phyloP scores from a whole-genome alignment of 2,329 filamentous ascomycete species.

The Ophiostoma montium region DNA sequence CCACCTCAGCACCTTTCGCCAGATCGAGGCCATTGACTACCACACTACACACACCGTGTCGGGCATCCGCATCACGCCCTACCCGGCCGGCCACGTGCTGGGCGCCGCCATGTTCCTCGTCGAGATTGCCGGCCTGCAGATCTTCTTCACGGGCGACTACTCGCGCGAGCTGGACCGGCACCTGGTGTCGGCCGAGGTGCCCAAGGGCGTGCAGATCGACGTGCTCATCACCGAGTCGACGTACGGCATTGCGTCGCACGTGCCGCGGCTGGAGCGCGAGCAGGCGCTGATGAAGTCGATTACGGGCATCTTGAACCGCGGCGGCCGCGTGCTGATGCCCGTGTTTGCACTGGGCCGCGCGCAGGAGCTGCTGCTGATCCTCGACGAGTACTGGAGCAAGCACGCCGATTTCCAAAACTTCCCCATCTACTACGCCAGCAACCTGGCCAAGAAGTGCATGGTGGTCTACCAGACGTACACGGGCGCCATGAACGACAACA shows the following conservation, averaged over 20 bases:
- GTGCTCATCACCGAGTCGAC: slow-evolving; percentile 96
- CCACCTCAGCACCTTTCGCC: slow-evolving; percentile 80
- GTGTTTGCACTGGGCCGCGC: slow-evolving; percentile 90
- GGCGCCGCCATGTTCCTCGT: slow-evolving; percentile 97
- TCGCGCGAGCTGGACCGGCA: slow-evolving; percentile 91
- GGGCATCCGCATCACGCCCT: slow-evolving; percentile 91
- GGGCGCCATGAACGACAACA: slow-evolving; percentile 97
- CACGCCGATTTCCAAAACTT: slow-evolving; percentile 79
- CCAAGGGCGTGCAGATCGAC: slow-evolving; percentile 79
- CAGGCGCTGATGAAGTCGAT: slow-evolving; percentile 92
- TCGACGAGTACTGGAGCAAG: slow-evolving; percentile 93
- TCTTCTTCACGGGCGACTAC: slow-evolving; percentile 96
- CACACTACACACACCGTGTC: slow-evolving; percentile 96
- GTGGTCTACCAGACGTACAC: slow-evolving; percentile 97
- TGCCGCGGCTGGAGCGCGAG: slow-evolving; percentile 80
- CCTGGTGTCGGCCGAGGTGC: slow-evolving; percentile 84
- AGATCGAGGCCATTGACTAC: slow-evolving; percentile 96
- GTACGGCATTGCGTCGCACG: slow-evolving; percentile 88
- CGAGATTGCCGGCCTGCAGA: slow-evolving; percentile 91
- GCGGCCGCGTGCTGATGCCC: slow-evolving; percentile 83
- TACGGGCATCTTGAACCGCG: slow-evolving; percentile 77
- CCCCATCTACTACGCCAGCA: slow-evolving; percentile 95
- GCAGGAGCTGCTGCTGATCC: slow-evolving; percentile 83
- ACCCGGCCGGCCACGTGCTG: slow-evolving; percentile 93
- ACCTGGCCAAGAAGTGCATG: slow-evolving; percentile 93